Base-by-base conservation (phyloP, 2,329 filamentous ascomycete genomes). In the Colletotrichum sp. region DNA sequence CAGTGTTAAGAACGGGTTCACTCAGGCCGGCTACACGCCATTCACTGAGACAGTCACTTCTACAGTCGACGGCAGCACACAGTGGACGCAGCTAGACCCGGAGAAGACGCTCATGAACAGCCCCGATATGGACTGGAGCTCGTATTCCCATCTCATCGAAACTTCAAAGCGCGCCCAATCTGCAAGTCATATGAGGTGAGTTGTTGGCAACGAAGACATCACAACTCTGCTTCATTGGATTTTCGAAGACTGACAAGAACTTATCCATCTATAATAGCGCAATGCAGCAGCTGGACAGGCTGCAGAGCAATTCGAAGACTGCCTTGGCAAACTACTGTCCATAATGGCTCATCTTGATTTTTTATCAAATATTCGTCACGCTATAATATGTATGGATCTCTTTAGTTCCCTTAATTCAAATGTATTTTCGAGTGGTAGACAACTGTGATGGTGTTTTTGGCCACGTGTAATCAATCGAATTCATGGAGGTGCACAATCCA, bases 401-500 rank as follows among this genome's bases (percentile, higher is more conserved):
- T n/a, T 47, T n/a, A 3, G 2, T 5, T 47, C 9, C 0, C 9
- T 12, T n/a, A 6, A n/a, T 9, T 47, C 38, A 11, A 1, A 6
- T 43, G 18, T 43, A 12, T n/a, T 43, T 4, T n/a, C 9, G 12
- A 47, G 18, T 47, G 12, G 3, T 47, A 47, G 38, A 18, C 11
- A 43, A 31, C 29, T 31, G 8, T 2, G 38, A 2, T 43, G 5
- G 9, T 43, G 18, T 43, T 43, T 43, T 6, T 43, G 38, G 38
- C 38, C 9, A 47, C 6, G 38, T n/a, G 3, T 2, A 47, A 3
- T 6, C 3, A 47, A 3, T 11, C 18, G 9, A n/a, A 47, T n/a
- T 33, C 5, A 47, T 47, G 5, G 5, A n/a, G 18, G 9, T 47
- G 38, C 38, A 43, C 38, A n/a, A 7, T 18, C 18, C 11, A 47